Percentiles rank a stretch among this genome's conserved stretches.
These are phyloP conservation scores for Mortierella sp. DNA, from an alignment of 371 early-diverging fungal species.

Conservation along the genomic window DNA sequence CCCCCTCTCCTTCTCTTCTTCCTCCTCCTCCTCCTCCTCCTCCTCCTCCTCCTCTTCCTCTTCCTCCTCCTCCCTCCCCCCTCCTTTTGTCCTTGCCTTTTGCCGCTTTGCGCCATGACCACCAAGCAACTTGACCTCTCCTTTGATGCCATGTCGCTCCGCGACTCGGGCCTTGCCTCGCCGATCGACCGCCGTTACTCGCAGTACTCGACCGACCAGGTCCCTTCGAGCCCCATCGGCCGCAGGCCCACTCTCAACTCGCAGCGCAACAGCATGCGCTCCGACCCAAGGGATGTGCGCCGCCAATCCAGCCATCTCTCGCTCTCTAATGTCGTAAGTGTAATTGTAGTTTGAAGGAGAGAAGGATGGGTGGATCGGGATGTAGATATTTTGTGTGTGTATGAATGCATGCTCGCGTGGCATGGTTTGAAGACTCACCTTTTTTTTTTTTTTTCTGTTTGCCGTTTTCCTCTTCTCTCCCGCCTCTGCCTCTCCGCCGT, in stretches of 20 bases:
- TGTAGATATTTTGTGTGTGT: too few relatives aligned
- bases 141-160: constrained; percentile 58
- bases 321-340: constrained; percentile 40
- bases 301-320: constrained; percentile 50
- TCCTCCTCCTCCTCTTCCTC: background rate
- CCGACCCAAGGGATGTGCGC: constrained; percentile 38
- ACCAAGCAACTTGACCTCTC: constrained; percentile 54
- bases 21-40: background rate
- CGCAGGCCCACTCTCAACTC: constrained; percentile 45
- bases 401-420: too few relatives aligned
- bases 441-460: background rate
- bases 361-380: too few relatives aligned
- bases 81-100: background rate
- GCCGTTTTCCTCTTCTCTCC: constrained; percentile 2
- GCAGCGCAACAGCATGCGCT: constrained; percentile 42
- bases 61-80: background rate
- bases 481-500: constrained; percentile 14
- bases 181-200: constrained; percentile 45
- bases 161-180: constrained; percentile 50
- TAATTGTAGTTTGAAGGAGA: background rate
- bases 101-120: constrained; percentile 23
- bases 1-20: background rate
- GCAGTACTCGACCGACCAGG: constrained; percentile 31
- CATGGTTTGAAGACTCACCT: constrained; percentile 1
- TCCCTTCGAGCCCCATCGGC: constrained; percentile 26